Evolutionary conservation across 2,329 filamentous ascomycete genomes (phyloP), one percentile per base, ranked within the genome.

Genomic region (Helotiales sp.): DNA sequence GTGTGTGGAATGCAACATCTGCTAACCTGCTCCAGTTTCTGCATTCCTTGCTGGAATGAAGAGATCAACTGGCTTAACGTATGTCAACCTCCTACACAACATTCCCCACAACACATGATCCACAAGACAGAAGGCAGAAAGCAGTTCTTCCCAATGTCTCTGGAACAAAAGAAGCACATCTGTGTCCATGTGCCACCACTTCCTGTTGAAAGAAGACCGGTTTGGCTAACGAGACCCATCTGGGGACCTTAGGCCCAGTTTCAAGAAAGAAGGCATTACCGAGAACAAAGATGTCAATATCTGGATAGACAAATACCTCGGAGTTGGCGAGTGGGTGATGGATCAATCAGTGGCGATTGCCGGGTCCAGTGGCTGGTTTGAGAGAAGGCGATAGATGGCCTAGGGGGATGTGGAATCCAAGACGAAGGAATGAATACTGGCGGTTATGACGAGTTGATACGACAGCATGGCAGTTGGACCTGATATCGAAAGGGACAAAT

Each of bases 11-110:
- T 30, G 52, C 30, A 20, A 43, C 32, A 55, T 65, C 40, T 62
- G 59, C 75, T 77, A 66, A 76, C 59, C 11, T 64, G 13, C n/a
- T 49, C 68, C 68, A 96, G 92, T 99, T 80, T 99, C 96, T 76
- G 93, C 96, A 71, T 95, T 98, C 80, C 89, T 99, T 73, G 96
- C 96, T 45, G 96, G 96, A 77, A 94, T 99, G 85, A 96, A 97
- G 84, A 93, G 96, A 75, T 97, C 95, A 72, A 98, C 96, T 69
- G 96, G 96, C 77, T 86, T 99, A 82, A 97, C 94, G 96, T 99
- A 92, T 87, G 92, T 91, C 74, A 50, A 71, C 69, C 69, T 66
- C 67, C 64, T 34, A 34, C 34, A 40, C 13, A 2, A 10, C 8
- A 17, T 34, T 5, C 15, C 13, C 24, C 11, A 13, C 30, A 40